A percentile compares a stretch with the other conserved stretches of the same genome.
Conservation (phyloP, 768 basidiomycete species). For the Saitozyma sp. region DNA sequence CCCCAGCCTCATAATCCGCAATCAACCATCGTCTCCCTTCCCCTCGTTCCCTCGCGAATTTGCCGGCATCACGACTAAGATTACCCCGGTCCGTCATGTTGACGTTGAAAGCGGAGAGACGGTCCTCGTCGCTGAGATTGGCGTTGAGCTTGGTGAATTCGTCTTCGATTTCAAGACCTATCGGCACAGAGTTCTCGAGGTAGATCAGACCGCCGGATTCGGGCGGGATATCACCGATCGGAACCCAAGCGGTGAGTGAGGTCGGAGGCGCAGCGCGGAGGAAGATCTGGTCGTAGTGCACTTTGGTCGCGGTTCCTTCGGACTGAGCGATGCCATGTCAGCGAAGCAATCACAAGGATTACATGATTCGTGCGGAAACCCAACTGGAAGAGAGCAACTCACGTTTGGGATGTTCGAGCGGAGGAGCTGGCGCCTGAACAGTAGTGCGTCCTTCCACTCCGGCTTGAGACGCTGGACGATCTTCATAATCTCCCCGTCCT, state of each 20-base stretch:
- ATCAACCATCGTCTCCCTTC: constrained; percentile 52
- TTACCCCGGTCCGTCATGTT: constrained; percentile 1
- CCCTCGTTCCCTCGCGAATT: not conserved
- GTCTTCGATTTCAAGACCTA: not conserved
- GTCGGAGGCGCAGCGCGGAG: not conserved
- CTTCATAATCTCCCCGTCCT: not conserved
- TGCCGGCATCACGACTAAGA: not conserved
- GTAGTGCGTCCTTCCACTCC: not conserved
- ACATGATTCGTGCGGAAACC: too few relatives aligned
- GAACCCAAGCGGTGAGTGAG: not conserved
- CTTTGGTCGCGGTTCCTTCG: too few relatives aligned
- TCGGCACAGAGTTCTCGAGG: not conserved
- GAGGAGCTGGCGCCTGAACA: not conserved
- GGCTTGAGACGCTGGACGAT: not conserved
- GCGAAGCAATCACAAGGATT: not conserved
- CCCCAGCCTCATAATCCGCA: too few relatives aligned
- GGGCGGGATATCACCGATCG: not conserved
- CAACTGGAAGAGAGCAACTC: not conserved
- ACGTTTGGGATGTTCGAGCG: not conserved
- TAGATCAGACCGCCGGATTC: not conserved
- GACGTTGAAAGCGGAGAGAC: constrained; percentile 1
- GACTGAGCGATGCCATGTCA: too few relatives aligned
- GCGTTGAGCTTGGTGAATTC: not conserved
- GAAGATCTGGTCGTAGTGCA: too few relatives aligned
- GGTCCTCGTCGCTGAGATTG: not conserved